Base-by-base conservation (phyloP, 2,329 filamentous ascomycete genomes). In the Xylaria sp. region DNA sequence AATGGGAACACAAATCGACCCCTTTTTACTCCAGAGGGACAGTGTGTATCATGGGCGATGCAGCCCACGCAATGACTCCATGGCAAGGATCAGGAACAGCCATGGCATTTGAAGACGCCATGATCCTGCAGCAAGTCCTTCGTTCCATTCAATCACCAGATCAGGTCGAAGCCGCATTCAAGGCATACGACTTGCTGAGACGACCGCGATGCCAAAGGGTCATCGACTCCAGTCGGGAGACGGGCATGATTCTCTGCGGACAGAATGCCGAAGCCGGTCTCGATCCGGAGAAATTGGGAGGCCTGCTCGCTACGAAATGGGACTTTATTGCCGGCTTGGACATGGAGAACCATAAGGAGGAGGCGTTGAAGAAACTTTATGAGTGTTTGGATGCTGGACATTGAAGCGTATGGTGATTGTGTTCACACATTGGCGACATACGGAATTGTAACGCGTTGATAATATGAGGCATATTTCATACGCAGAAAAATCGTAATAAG, bases 1-100 rank as follows among this genome's bases (percentile, higher is more conserved):
- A 61, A 10, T 64, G 59, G 60, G 65, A 67, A 13, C 62, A 67
- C 16, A 67, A 65, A 30, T 39, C 46, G 7, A 67, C 61, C 1
- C 58, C 65, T 3, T 42, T 11, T 6, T 67, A 66, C 57, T 48
- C 23, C 3, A 55, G 57, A 3, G 55, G 50, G 11, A 11, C 42
- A 1, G 55, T 66, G 3, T 65, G 62, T 42, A 11, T 67, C 11
- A 46, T 65, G 4, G 65, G 64, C 23, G 65, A 67, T 7, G 65
- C 65, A 1, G 65, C 65, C 1, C 66, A 67, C 44, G 60, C 61
- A 0, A 61, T 50, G 8, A 65, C 63, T 0, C 63, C 65, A 1
- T 66, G 63, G 64, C 59, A 63, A 39, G 65, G 64, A 1, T 35
- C 63, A 2, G 63, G 66, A 0, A 55, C 55, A 1, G 65, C 50